These are phyloP conservation scores for Rhexocercosporidium sp. DNA, from an alignment of 2,329 filamentous ascomycete species.

Conservation along the genomic window DNA sequence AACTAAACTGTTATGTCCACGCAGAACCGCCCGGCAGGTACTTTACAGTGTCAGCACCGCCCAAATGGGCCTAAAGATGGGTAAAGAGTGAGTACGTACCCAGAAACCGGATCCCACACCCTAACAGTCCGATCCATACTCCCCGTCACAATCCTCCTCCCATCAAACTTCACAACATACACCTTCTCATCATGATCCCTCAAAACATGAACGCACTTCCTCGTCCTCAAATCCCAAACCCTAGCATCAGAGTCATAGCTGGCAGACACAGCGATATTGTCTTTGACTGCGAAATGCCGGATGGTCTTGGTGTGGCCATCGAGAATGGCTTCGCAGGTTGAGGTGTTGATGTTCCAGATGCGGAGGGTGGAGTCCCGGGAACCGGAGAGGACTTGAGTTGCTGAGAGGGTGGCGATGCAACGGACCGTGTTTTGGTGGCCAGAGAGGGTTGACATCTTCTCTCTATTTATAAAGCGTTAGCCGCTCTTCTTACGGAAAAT, in stretches of 20 bases:
- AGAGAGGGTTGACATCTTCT: not conserved
- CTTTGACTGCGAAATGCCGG: constrained; percentile 5
- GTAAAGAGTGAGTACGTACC: constrained; percentile 62
- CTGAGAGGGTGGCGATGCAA: not conserved
- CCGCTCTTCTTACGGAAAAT: too few species aligned
- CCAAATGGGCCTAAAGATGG: too few species aligned
- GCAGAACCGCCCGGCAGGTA: not conserved
- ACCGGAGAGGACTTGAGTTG: constrained; percentile 8
- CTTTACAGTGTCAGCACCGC: not conserved
- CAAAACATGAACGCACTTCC: constrained; percentile 83
- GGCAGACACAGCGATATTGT: constrained; percentile 86
- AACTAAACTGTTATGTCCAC: constrained; percentile 1
- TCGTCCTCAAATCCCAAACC: constrained; percentile 83
- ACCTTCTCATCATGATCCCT: constrained; percentile 96
- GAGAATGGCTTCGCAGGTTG: constrained; percentile 9
- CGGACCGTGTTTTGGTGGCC: constrained; percentile 4
- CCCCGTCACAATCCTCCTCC: constrained; percentile 86
- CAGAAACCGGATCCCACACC: constrained; percentile 89
- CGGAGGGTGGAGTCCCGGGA: constrained; percentile 18
- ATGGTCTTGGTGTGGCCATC: constrained; percentile 14
- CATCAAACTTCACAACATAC: constrained; percentile 95
- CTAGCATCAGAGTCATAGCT: constrained; percentile 89
- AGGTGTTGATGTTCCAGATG: constrained; percentile 21
- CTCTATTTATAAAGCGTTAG: not conserved
- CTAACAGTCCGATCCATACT: constrained; percentile 92